These are phyloP conservation scores for Vigna nakashimae DNA, from an alignment of 306 rosid species.

Conservation along the genomic window DNA sequence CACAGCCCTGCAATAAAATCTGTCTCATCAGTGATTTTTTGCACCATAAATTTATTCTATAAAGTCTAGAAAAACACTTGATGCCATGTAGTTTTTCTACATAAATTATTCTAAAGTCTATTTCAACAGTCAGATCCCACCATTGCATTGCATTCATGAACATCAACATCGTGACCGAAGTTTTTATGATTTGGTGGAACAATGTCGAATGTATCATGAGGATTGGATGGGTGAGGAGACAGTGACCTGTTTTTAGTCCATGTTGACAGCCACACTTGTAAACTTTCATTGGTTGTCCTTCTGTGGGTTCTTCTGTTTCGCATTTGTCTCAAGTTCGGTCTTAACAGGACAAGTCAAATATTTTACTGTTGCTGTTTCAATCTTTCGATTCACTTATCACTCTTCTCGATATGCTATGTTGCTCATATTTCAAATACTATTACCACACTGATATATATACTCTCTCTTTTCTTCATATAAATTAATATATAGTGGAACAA, in stretches of 20 bases:
- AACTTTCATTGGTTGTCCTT: slow-evolving; percentile 52
- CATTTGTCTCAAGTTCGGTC: slow-evolving; percentile 20
- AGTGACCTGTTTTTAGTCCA: slow-evolving; percentile 49
- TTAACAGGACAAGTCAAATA: slow-evolving; percentile 47
- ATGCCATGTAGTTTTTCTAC: slow-evolving; percentile 41
- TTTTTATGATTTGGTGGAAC: slow-evolving; percentile 38
- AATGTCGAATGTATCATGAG: slow-evolving; percentile 33
- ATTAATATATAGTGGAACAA: not conserved
- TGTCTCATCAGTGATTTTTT: slow-evolving; percentile 48
- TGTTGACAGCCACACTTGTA: slow-evolving; percentile 47
- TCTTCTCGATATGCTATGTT: not conserved
- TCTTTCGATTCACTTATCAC: slow-evolving; percentile 68
- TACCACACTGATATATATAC: not conserved
- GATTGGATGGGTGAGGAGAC: slow-evolving; percentile 44
- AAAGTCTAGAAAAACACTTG: slow-evolving; percentile 39
- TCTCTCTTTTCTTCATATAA: not conserved
- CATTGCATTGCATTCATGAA: slow-evolving; percentile 18
- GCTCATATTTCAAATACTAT: slow-evolving; percentile 20
- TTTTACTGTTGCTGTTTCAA: slow-evolving; percentile 50
- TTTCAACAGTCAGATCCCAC: slow-evolving; percentile 82
- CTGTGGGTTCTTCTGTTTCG: slow-evolving; percentile 41
- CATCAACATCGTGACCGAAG: slow-evolving; percentile 55
- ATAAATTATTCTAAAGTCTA: slow-evolving; percentile 41
- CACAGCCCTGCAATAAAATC: slow-evolving; percentile 31
- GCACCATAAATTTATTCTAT: not conserved